Evolutionary conservation across 306 rosid genomes (phyloP), one percentile per base, ranked within the genome.

Genomic region (Rubus idaeus): DNA sequence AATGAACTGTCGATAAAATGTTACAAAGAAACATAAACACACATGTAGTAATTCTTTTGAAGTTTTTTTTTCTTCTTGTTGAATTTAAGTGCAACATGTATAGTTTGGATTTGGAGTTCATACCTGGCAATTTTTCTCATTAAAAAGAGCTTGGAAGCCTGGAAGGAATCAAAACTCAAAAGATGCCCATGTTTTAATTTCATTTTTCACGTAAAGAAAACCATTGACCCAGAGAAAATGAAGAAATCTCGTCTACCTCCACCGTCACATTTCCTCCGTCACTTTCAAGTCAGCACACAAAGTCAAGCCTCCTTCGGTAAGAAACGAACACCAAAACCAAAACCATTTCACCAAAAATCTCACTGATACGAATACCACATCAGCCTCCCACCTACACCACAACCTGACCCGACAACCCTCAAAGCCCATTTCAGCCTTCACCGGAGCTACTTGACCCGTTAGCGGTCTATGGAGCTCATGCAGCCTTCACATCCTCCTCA

Each of bases 391-490:
- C 47, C 47, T 46, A 26, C 68, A 4, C 45, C 39, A 61, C 60
- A 51, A 41, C 64, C 53, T 20, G 11, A 20, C 40, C 58, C 75
- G 20, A 26, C 77, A 17, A 30, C 35, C 14, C 73, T 23, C 35
- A 21, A 26, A 50, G 13, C 30, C 47, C 14, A 20, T 3, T 18
- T 58, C 67, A 77, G 6, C 74, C 41, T 39, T n/a, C 68, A 46
- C 68, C 75, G 70, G 62, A 55, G 55, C 74, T 81, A 67, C 69
- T 5, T 8, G 45, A 47, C 74, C 40, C 74, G 63, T 45, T 3
- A 6, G 16, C 65, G 18, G 37, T 65, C 53, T 58, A 91, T 93
- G 97, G 86, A 89, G 81, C 88, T 89, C 65, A 74, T 89, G 86
- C 84, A 70, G 12, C 97, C 87, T 65, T 80, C 79, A 2, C 76